These are phyloP conservation scores for Fonsecaea pugnacius DNA, from an alignment of 2,329 filamentous ascomycete species.

Conservation along the genomic window DNA sequence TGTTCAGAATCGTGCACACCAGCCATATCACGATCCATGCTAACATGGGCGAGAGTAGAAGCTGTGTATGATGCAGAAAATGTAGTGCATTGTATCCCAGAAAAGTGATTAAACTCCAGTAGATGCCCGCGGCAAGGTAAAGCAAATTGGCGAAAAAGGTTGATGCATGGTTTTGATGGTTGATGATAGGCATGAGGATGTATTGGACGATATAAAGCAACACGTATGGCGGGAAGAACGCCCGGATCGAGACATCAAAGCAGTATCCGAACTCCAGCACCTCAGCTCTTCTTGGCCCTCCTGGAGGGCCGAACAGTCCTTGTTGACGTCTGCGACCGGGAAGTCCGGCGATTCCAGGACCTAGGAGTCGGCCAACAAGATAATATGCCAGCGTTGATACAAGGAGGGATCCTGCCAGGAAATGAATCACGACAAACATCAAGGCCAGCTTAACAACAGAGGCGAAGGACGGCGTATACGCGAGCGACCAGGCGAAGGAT, in stretches of 20 bases:
- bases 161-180: slow-evolving; percentile 48
- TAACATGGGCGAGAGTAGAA: slow-evolving; percentile 66
- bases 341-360: slow-evolving; percentile 53
- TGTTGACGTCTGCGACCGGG: slow-evolving; percentile 55
- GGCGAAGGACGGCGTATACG: slow-evolving; percentile 54
- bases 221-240: slow-evolving; percentile 70
- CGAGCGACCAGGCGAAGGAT: slow-evolving; percentile 63
- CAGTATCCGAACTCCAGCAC: slow-evolving; percentile 72
- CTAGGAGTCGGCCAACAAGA: slow-evolving; percentile 64
- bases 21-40: slow-evolving; percentile 64
- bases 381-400: slow-evolving; percentile 68
- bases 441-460: slow-evolving; percentile 55
- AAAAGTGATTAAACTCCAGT: slow-evolving; percentile 72
- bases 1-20: slow-evolving; percentile 53
- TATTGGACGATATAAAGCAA: slow-evolving; percentile 71
- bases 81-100: slow-evolving; percentile 71
- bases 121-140: slow-evolving; percentile 67
- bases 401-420: slow-evolving; percentile 63
- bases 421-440: slow-evolving; percentile 61
- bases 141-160: slow-evolving; percentile 68
- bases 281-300: slow-evolving; percentile 52
- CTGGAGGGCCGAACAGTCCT: slow-evolving; percentile 63
- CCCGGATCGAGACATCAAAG: slow-evolving; percentile 70
- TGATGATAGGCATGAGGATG: slow-evolving; percentile 65
- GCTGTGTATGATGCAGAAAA: slow-evolving; percentile 69